A percentile compares a stretch with the other conserved stretches of the same genome.
Evolutionary conservation across 2,329 filamentous ascomycete species (phyloP).

Genomic region (Aspergillus arachidicola): DNA sequence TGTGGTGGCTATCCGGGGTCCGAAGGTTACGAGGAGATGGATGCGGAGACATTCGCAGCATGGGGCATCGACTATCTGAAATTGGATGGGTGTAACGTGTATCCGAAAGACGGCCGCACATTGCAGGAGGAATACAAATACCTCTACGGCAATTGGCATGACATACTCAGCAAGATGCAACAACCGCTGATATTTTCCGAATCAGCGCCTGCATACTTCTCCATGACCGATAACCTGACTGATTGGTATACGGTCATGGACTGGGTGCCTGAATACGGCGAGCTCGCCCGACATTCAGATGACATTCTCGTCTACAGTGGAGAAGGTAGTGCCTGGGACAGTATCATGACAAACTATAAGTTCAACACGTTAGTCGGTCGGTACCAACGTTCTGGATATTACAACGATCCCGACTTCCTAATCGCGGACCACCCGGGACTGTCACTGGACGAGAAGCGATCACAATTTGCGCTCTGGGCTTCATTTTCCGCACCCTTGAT

Average conservation of each 20-base stretch:
- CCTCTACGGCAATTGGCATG: slow-evolving; percentile 48
- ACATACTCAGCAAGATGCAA: slow-evolving; percentile 38
- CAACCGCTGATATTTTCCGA: slow-evolving; percentile 49
- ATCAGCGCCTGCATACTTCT: slow-evolving; percentile 52
- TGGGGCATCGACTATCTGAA: slow-evolving; percentile 56
- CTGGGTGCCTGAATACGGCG: slow-evolving; percentile 45
- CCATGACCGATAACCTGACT: slow-evolving; percentile 37
- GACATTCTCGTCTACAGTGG: slow-evolving; percentile 48
- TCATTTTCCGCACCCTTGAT: slow-evolving; percentile 53
- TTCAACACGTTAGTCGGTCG: slow-evolving; percentile 47
- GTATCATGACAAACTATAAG: slow-evolving; percentile 53
- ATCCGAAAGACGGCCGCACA: slow-evolving; percentile 18
- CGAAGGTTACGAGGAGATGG: slow-evolving; percentile 44
- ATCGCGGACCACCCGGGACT: slow-evolving; percentile 54
- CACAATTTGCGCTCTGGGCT: slow-evolving; percentile 56
- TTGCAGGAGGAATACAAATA: slow-evolving; percentile 29
- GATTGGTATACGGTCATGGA: slow-evolving; percentile 52
- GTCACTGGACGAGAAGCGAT: slow-evolving; percentile 47
- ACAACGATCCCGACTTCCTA: slow-evolving; percentile 55
- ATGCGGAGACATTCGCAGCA: slow-evolving; percentile 41
- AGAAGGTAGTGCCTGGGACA: slow-evolving; percentile 49
- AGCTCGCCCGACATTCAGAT: slow-evolving; percentile 50
- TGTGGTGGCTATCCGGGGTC: slow-evolving; percentile 50
- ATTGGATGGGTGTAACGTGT: slow-evolving; percentile 47
- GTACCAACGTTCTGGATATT: slow-evolving; percentile 48